Evolutionary conservation across 257 asterid genomes (phyloP).

Genomic region (Solanum dulcamara): DNA sequence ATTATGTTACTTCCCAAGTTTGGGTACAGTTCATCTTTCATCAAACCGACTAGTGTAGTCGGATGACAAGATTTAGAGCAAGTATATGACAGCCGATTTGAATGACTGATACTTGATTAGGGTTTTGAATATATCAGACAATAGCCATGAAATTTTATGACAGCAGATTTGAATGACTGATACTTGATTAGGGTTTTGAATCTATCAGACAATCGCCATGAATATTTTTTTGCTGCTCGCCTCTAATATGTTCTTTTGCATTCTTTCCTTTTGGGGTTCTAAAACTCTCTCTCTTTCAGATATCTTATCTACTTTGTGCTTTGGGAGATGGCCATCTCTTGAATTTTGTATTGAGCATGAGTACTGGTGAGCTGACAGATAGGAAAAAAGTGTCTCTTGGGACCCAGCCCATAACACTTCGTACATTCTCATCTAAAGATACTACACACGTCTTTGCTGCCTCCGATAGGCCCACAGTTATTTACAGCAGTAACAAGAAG

Average conservation of each 20-base stretch:
- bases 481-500: conserved; percentile 96
- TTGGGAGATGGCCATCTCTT: conserved; percentile 98
- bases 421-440: conserved; percentile 92
- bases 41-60: not conserved
- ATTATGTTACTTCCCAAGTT: not conserved
- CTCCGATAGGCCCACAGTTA: conserved; percentile 93
- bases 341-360: conserved; percentile 74
- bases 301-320: conserved; percentile 90
- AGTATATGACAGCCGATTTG: not conserved
- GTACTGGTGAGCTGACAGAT: conserved; percentile 76
- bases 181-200: not conserved
- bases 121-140: not conserved
- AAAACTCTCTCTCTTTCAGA: conserved; percentile 40
- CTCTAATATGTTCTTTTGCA: not conserved
- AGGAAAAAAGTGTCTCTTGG: conserved; percentile 97
- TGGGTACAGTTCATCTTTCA: not conserved
- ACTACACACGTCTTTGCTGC: conserved; percentile 97
- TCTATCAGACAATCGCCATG: not conserved
- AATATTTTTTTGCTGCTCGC: not conserved
- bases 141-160: not conserved
- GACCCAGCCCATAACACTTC: conserved; percentile 89
- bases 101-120: not conserved
- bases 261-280: not conserved
- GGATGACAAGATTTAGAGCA: not conserved
- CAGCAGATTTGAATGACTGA: not conserved